phyloP scores from a whole-genome alignment of 768 basidiomycete species.

The Hysterangium stoloniferum region DNA sequence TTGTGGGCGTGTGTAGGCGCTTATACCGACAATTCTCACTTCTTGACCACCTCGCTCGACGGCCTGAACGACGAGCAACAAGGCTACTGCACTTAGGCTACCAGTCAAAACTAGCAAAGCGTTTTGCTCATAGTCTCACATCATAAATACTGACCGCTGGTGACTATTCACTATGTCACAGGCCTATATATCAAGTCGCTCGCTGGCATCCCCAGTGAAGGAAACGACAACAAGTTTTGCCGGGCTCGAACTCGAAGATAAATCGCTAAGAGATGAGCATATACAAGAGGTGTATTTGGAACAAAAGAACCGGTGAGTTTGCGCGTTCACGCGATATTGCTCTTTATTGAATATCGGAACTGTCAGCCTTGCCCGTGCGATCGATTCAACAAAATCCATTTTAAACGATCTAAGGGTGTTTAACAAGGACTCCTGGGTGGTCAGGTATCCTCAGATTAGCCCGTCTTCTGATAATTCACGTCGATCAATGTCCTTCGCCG shows the following conservation, averaged over 20 bases:
- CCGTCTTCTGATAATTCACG: constrained; percentile 33
- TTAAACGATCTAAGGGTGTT: constrained; percentile 66
- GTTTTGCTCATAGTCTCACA: no score
- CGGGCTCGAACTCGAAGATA: constrained; percentile 16
- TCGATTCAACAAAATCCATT: constrained; percentile 63
- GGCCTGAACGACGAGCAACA: no score
- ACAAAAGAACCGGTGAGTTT: constrained; percentile 63
- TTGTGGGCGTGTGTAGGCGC: no score
- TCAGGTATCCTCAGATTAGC: constrained; percentile 74
- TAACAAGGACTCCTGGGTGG: constrained; percentile 81
- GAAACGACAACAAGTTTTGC: neutral
- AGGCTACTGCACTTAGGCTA: no score
- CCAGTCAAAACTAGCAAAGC: no score
- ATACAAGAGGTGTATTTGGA: constrained; percentile 70
- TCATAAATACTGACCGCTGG: constrained; percentile 2
- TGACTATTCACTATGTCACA: constrained; percentile 1
- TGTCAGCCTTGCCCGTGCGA: constrained; percentile 64
- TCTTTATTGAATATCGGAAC: no score
- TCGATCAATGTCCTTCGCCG: constrained; percentile 77
- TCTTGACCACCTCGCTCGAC: no score
- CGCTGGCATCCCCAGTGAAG: neutral
- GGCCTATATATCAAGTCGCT: neutral
- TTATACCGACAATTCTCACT: no score
- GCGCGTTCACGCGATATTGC: no score
- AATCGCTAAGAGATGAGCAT: constrained; percentile 41